Evolutionary conservation across 352 stramenopile species (phyloP).

Genomic region (Globisporangium megalacanthum): DNA sequence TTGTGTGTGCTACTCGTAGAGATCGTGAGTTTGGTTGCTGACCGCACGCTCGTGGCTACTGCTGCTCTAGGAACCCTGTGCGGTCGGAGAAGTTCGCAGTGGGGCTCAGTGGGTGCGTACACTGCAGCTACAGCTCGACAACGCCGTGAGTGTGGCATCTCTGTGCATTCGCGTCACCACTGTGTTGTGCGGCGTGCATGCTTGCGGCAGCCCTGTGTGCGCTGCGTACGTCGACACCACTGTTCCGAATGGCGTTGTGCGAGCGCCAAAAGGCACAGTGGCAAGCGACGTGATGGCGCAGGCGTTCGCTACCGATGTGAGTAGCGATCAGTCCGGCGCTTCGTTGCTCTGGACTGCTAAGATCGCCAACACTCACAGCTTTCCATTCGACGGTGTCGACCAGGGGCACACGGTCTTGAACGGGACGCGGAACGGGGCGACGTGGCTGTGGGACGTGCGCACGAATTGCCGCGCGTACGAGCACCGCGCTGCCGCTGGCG

Average conservation of each 20-base stretch:
- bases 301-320: conserved; percentile 22
- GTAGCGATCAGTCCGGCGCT: neutral
- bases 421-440: conserved; percentile 34
- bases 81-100: conserved; percentile 5
- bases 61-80: conserved; percentile 6
- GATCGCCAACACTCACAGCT: neutral
- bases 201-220: neutral
- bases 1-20: neutral
- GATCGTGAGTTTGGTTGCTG: neutral
- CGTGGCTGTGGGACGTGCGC: conserved; percentile 52
- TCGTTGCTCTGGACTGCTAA: neutral
- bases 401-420: conserved; percentile 43
- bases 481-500: neutral
- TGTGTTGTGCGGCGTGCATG: neutral
- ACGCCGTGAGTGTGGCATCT: neutral
- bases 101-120: conserved; percentile 12
- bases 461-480: conserved; percentile 13
- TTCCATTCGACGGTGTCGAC: neutral
- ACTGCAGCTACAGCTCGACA: too few relatives aligned
- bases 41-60: neutral
- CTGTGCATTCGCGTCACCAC: neutral
- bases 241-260: conserved; percentile 1
- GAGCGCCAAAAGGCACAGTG: conserved; percentile 22
- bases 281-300: conserved; percentile 41
- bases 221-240: conserved; percentile 9